Evolutionary conservation across 805 yeast genomes (phyloP), one percentile per base, ranked within the genome.

Genomic region (Kurtzmaniella fragi): DNA sequence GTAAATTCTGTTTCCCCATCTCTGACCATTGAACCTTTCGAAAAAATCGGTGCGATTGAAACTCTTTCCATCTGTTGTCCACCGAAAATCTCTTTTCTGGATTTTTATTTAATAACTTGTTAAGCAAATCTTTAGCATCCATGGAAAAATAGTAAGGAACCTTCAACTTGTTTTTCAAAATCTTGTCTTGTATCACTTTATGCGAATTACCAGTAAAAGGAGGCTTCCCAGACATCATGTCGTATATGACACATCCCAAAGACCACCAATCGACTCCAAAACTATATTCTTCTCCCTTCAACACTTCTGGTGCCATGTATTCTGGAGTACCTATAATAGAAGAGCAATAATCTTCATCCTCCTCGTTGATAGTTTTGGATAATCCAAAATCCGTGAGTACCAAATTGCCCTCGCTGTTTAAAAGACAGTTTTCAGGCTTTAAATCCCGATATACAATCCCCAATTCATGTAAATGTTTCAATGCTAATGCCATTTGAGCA

Each of bases 221-320:
- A 0, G 96, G 95, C 35, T 80, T 72, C 0, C 96, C 96, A 0
- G 90, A 82, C 37, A 88, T 66, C 74, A 88, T 73, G 56, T 89
- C 95, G 51, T 65, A 84, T 35, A 82, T 64, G 5, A 88, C 82
- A 34, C 95, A 84, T 0, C 96, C 96, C 27, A 89, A 62, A 0
- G 95, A 86, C 88, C 95, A 88, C 85, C 95, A 87, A 57, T 88
- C 96, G 35, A 89, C 93, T 26, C 79, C 72, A 39, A 77, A 82
- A 49, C 83, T 88, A 57, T 88, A 89, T 13, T 79, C 77, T 48
- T 80, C 75, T 16, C 95, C 95, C 42, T 74, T 77, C 20, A 88
- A 65, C 26, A 89, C 82, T 56, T 88, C 96, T 2, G 96, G 96
- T 0, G 96, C 96, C 80, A 88, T 84, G 50, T 84, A 84, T 53